phyloP scores from a whole-genome alignment of 352 stramenopile genomes.

The Phytopythium cucurbitacearum region DNA sequence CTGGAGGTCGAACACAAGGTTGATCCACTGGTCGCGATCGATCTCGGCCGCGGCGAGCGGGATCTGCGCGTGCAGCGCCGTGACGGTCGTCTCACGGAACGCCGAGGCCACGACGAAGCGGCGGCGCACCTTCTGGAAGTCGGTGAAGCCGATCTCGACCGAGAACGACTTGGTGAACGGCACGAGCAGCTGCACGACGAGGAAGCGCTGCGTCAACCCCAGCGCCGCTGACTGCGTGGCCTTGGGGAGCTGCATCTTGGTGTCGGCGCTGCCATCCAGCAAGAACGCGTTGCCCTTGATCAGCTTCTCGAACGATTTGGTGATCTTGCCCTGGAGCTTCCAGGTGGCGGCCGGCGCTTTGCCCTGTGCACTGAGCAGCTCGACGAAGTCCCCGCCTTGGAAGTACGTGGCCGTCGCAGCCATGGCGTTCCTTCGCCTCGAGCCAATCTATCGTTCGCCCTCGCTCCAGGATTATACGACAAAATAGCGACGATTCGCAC shows the following conservation, averaged over 20 bases:
- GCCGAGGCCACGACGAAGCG: conserved; percentile 75
- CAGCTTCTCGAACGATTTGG: conserved; percentile 74
- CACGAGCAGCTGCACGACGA: conserved; percentile 63
- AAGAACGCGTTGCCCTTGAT: conserved; percentile 77
- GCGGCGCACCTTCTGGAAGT: conserved; percentile 67
- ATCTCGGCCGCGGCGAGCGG: conserved; percentile 33
- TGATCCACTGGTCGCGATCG: conserved; percentile 70
- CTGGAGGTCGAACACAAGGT: conserved; percentile 72
- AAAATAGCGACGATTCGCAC: too few species aligned
- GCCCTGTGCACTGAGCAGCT: conserved; percentile 77
- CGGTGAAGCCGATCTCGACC: conserved; percentile 74
- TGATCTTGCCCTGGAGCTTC: conserved; percentile 76
- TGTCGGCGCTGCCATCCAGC: conserved; percentile 72
- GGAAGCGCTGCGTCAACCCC: conserved; percentile 68
- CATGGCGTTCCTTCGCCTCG: neutral
- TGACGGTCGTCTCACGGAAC: conserved; percentile 64
- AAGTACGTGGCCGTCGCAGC: conserved; percentile 46
- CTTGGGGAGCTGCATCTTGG: conserved; percentile 82
- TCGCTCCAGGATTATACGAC: too few species aligned
- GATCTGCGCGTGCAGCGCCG: conserved; percentile 64
- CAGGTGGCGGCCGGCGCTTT: conserved; percentile 61
- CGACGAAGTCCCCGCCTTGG: conserved; percentile 75
- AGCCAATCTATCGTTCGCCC: too few species aligned
- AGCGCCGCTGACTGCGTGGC: conserved; percentile 24
- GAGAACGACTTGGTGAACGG: conserved; percentile 62